These are phyloP conservation scores for Aureobasidium leucospermi DNA, from an alignment of 2,329 filamentous ascomycete species.

Conservation along the genomic window DNA sequence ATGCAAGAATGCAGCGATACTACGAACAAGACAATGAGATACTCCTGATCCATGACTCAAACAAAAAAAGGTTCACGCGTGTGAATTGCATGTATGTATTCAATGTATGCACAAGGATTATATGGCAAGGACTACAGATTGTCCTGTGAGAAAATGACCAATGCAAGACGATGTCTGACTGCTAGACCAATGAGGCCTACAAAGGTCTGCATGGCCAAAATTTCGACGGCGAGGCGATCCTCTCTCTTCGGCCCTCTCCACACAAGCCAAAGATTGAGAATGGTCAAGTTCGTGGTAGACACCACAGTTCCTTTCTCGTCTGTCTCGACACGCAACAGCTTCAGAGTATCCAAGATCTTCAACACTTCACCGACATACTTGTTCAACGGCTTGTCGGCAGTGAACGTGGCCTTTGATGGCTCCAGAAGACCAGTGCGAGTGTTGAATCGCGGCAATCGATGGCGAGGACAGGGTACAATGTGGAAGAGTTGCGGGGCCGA, in stretches of 20 bases:
- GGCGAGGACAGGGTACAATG: slow-evolving; percentile 83
- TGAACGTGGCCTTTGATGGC: slow-evolving; percentile 69
- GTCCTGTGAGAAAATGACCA: slow-evolving; percentile 84
- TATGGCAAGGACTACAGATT: slow-evolving; percentile 32
- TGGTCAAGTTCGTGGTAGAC: slow-evolving; percentile 82
- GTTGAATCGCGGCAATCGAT: slow-evolving; percentile 86
- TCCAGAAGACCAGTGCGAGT: slow-evolving; percentile 76
- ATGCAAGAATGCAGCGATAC: too few relatives aligned
- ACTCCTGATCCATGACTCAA: too few relatives aligned
- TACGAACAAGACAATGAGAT: too few relatives aligned
- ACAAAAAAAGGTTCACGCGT: too few relatives aligned
- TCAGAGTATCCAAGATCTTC: slow-evolving; percentile 60
- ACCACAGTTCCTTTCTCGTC: slow-evolving; percentile 63
- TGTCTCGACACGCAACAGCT: slow-evolving; percentile 59
- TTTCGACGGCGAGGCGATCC: slow-evolving; percentile 70
- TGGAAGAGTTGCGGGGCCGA: slow-evolving; percentile 87
- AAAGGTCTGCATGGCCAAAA: slow-evolving; percentile 68
- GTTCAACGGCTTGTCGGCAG: slow-evolving; percentile 57
- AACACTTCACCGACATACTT: slow-evolving; percentile 56
- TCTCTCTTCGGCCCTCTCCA: slow-evolving; percentile 90
- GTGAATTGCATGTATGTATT: too few relatives aligned
- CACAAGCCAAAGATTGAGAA: slow-evolving; percentile 93
- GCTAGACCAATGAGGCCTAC: slow-evolving; percentile 79
- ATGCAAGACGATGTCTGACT: slow-evolving; percentile 74
- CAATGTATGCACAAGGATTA: too few relatives aligned